Evolutionary conservation across 768 basidiomycete species (phyloP), one percentile per base, ranked within the genome.

Genomic region (Coprinopsis sp.): DNA sequence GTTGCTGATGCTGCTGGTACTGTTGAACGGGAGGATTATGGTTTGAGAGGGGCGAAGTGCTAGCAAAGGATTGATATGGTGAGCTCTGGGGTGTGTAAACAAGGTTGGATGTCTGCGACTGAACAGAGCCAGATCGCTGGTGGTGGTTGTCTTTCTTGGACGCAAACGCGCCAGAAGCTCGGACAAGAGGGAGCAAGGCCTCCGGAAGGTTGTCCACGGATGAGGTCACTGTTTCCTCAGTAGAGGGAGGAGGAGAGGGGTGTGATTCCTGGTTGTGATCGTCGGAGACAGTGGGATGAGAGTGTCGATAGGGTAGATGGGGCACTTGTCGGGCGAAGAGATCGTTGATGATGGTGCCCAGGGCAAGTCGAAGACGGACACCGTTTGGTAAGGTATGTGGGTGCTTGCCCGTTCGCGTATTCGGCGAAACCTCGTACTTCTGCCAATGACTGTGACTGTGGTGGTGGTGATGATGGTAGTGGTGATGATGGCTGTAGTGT

Each of bases 271-370:
- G 30, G 4, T 13, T 30, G n/a, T 16, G 38, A 27, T 52, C 47
- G 25, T 22, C 6, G 13, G 34, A 14, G n/a, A 18, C 34, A 4
- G 48, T 44, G 38, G 51, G 47, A 36, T 53, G 46, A 14, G 47
- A 51, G 46, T 71, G 70, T 25, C 76, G 65, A 46, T 71, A 70
- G 1, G 72, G 71, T n/a, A 70, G 69, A 4, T 66, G 67, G n/a
- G 82, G 81, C 0, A 79, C 72, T 56, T 84, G 81, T 19, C 87
- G 77, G 21, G 85, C 82, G 58, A 91, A 91, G 6, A 92, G 65
- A 54, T 91, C 88, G 52, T 91, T 91, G 62, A 91, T 74, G 45
- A 91, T 78, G 0, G 85, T 84, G 2, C 80, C 79, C 28, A 92
- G 68, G 1, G 84, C 83, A 4, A 91, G 73, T 23, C 89, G 73